Base-by-base conservation (phyloP, 2,329 filamentous ascomycete genomes). In the Trichoderma oligosporum region DNA sequence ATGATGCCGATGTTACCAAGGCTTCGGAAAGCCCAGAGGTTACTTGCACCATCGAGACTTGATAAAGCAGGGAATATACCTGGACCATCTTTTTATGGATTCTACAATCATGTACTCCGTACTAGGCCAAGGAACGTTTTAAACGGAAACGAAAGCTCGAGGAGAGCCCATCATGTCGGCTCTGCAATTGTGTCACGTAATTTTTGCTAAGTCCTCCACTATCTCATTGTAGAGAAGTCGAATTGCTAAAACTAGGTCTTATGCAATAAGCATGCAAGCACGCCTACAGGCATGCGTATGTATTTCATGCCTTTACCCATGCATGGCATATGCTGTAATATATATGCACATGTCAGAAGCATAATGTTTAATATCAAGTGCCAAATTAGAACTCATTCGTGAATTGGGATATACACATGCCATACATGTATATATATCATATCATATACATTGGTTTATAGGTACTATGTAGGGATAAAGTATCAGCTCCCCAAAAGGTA, bases 261-360 rank as follows among this genome's bases (percentile, higher is more conserved):
- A 22, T 55, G 39, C 29, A 47, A 12, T 12, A 22, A 20, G 42
- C 33, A 47, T 47, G 52, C 52, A 20, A 56, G 52, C 41, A 47
- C 22, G 22, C 18, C 20, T 45, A 25, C 31, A 25, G 35, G 39
- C 31, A 27, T 33, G 20, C 39, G 38, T 42, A 57, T 41, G 36
- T 44, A 49, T 33, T 49, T 44, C 54, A 25, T 56, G 54, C 54
- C 44, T 56, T n/a, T n/a, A n/a, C n/a, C n/a, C n/a, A n/a, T 35
- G 54, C 41, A 47, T 41, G 27, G 51, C 51, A 45, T 36, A 54
- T 54, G 39, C 41, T 38, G 16, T 31, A 46, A 27, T 27, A n/a
- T 33, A 20, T 41, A 49, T 57, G 54, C 54, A 49, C 45, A 33
- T 56, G 53, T 56, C 53, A 41, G 42, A 41, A 42, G 41, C 22